A percentile compares a stretch with the other conserved stretches of the same genome.
Conservation (phyloP, 2,329 filamentous ascomycete species). For the Aspergillus japonicus region DNA sequence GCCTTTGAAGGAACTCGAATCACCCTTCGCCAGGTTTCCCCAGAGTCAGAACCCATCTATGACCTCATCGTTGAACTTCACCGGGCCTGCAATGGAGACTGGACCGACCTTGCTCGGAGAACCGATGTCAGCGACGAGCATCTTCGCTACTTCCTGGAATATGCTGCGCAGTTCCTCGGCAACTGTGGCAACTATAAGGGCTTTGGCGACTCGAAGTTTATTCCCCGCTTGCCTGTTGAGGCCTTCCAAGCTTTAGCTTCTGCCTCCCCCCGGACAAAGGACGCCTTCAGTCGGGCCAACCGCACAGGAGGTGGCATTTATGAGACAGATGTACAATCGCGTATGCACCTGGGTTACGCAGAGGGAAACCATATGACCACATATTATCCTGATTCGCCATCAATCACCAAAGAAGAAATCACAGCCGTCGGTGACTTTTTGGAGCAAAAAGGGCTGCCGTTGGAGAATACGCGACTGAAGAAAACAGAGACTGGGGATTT, state of each 20-base stretch:
- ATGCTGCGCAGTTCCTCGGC: conserved; percentile 74
- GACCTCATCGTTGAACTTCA: conserved; percentile 76
- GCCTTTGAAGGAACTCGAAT: conserved; percentile 75
- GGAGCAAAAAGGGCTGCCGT: conserved; percentile 67
- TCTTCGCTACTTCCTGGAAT: conserved; percentile 69
- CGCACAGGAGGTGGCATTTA: conserved; percentile 64
- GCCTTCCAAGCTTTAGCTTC: conserved; percentile 65
- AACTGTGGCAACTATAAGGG: conserved; percentile 85
- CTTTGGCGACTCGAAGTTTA: conserved; percentile 81
- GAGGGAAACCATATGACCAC: conserved; percentile 75
- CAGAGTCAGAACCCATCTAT: conserved; percentile 77
- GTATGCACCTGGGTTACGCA: conserved; percentile 74
- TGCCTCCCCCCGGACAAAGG: conserved; percentile 58
- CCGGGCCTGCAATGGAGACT: conserved; percentile 66
- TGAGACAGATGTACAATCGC: conserved; percentile 59
- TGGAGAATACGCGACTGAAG: conserved; percentile 72
- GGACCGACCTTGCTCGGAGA: conserved; percentile 65
- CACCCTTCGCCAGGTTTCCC: conserved; percentile 76
- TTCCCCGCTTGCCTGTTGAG: conserved; percentile 67
- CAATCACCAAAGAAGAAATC: conserved; percentile 74
- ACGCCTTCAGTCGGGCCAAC: conserved; percentile 65
- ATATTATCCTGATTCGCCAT: conserved; percentile 75
- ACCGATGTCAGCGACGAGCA: conserved; percentile 64
- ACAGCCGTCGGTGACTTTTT: conserved; percentile 69
- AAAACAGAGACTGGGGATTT: conserved; percentile 66